These are phyloP conservation scores for Coemansia sp. DNA, from an alignment of 192 early-diverging fungal genomes.

Conservation along the genomic window DNA sequence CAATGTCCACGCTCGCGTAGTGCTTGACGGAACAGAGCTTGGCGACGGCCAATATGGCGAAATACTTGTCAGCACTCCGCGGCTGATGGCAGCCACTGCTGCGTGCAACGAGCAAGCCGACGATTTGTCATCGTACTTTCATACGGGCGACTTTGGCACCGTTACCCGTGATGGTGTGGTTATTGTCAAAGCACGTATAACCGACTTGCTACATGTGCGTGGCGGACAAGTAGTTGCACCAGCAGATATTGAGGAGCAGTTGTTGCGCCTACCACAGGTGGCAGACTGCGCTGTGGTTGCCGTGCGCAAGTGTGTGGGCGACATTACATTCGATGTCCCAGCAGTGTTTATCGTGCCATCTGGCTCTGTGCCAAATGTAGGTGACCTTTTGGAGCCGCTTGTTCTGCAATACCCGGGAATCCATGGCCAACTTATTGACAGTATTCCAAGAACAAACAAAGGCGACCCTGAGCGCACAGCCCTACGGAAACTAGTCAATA, in stretches of 20 bases:
- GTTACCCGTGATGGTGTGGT: constrained; percentile 41
- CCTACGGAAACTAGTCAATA: neutral
- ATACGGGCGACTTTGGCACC: constrained; percentile 42
- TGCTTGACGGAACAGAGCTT: constrained; percentile 33
- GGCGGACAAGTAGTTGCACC: constrained; percentile 15
- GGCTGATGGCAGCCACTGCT: constrained; percentile 12
- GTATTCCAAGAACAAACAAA: constrained; percentile 25
- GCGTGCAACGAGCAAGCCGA: too few species aligned
- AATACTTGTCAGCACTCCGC: constrained; percentile 44
- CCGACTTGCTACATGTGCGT: constrained; percentile 23
- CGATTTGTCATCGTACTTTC: constrained; percentile 15
- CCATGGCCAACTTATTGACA: constrained; percentile 11
- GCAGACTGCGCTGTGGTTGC: constrained; percentile 44
- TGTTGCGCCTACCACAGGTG: constrained; percentile 18
- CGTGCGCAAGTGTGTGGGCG: neutral
- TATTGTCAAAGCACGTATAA: constrained; percentile 40
- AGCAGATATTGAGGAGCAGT: constrained; percentile 28
- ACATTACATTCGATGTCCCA: constrained; percentile 13
- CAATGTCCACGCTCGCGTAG: constrained; percentile 36
- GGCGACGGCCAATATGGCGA: constrained; percentile 44
- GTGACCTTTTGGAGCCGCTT: constrained; percentile 18
- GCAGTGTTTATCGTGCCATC: constrained; percentile 27
- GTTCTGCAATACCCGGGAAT: constrained; percentile 26
- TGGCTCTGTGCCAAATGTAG: neutral
- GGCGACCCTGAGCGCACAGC: constrained; percentile 10